phyloP scores from a whole-genome alignment of 768 basidiomycete species.

The Suillus clintonianus region DNA sequence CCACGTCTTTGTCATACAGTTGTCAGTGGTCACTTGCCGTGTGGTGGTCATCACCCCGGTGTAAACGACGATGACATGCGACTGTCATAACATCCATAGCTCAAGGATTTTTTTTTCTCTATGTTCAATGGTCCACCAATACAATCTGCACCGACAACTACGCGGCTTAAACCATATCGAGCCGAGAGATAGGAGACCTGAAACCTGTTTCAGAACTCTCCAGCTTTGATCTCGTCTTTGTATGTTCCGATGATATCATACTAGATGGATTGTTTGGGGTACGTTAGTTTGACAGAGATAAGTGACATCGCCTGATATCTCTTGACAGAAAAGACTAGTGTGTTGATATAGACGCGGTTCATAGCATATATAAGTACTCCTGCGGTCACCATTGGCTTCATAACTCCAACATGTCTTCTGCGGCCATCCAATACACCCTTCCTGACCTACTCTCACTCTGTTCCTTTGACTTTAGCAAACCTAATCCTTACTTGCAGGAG shows the following conservation, averaged over 20 bases:
- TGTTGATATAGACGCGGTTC: neutral
- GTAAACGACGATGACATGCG: neutral
- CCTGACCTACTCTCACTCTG: slow-evolving; percentile 57
- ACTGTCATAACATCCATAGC: neutral
- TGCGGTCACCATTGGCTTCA: neutral
- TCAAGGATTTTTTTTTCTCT: neutral
- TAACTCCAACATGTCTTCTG: slow-evolving; percentile 4
- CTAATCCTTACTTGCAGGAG: slow-evolving; percentile 57
- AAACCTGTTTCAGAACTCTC: slow-evolving; percentile 3
- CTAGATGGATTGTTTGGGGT: neutral
- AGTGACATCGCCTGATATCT: neutral
- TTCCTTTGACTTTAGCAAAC: slow-evolving; percentile 44
- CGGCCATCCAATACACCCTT: slow-evolving; percentile 44
- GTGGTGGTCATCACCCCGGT: neutral
- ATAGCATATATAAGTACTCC: neutral
- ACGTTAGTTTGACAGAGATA: neutral
- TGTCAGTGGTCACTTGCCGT: neutral
- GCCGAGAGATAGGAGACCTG: slow-evolving; percentile 6
- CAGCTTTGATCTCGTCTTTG: neutral
- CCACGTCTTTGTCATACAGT: neutral
- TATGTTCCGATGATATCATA: neutral
- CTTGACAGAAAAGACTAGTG: neutral
- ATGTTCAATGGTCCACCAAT: too few species aligned
- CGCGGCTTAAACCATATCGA: neutral
- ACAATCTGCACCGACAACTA: neutral